Base-by-base conservation (phyloP, 2,329 filamentous ascomycete genomes). In the Elsinoe ampelina region DNA sequence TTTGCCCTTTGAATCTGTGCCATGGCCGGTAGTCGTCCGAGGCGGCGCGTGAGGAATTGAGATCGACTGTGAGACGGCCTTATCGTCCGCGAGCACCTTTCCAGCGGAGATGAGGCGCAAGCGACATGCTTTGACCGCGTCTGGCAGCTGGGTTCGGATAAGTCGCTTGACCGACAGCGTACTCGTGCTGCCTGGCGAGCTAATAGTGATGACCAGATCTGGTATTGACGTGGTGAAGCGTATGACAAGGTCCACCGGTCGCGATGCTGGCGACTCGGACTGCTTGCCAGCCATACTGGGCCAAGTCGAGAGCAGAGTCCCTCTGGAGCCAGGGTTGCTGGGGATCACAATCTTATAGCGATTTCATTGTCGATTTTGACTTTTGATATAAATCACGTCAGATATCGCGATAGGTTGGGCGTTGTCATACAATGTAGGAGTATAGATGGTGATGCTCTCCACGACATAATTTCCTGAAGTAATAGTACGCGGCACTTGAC, bases 51-150 rank as follows among this genome's bases (percentile, higher is more conserved):
- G 75, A 0, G 82, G 79, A 1, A 86, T 73, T 59, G 81, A 83
- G 47, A 97, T 77, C 1, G 85, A 86, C 35, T 78, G 73, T 58
- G 81, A 78, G 22, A 98, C 77, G 5, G 87, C 79, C 8, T 81
- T 78, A 35, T 77, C 73, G 69, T 96, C 91, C 62, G 85, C 79
- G 51, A 97, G 83, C 58, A 95, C 86, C 67, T 88, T 90, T 60
- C 93, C 93, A 52, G 88, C 82, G 70, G 95, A 84, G 69, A 97
- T 96, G 61, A 98, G 83, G 59, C 92, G 89, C 32, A 97, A 81
- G 35, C 89, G 86, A 60, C 82, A 83, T 41, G 80, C 76, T 12
- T 83, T 80, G 61, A 84, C 78, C 34, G 80, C 73, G 34, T 74
- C 66, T 5, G 84, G 78, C 19, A 96, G 81, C 45, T 86, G 80